These are phyloP conservation scores for Trametes sp. DNA, from an alignment of 1,284 basidiomycete species.

Conservation along the genomic window DNA sequence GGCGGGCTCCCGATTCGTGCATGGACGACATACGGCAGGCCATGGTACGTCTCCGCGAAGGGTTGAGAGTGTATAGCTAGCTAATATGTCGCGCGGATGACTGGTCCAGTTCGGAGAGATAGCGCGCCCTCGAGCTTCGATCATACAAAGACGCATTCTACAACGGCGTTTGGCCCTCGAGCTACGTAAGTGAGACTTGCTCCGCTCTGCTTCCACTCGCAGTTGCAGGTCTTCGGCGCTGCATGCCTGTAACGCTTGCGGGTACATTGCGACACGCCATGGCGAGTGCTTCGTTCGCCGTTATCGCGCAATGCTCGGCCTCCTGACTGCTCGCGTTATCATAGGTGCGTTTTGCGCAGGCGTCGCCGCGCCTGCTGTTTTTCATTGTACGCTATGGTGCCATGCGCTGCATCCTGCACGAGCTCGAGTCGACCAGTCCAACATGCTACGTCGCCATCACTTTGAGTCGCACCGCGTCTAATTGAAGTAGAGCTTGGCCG, in stretches of 20 bases:
- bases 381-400: not conserved
- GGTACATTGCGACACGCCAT: not conserved
- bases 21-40: not conserved
- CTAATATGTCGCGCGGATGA: not conserved
- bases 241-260: not conserved
- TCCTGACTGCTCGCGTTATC: conserved; percentile 12
- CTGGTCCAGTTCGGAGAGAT: conserved; percentile 1
- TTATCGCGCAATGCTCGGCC: conserved; percentile 17
- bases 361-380: not conserved
- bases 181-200: conserved; percentile 12
- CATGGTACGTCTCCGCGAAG: not conserved
- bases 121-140: not conserved
- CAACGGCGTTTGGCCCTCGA: not conserved
- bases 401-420: not conserved
- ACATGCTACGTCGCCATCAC: too few species aligned
- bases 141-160: not conserved
- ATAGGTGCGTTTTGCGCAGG: not conserved
- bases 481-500: not conserved
- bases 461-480: not conserved
- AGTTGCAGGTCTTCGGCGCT: conserved; percentile 11
- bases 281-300: not conserved
- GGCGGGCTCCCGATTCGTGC: not conserved
- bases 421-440: not conserved
- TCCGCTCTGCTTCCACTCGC: conserved; percentile 7
- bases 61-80: not conserved